These are phyloP conservation scores for Tolypocladium tropicale DNA, from an alignment of 2,329 filamentous ascomycete genomes.

Conservation along the genomic window DNA sequence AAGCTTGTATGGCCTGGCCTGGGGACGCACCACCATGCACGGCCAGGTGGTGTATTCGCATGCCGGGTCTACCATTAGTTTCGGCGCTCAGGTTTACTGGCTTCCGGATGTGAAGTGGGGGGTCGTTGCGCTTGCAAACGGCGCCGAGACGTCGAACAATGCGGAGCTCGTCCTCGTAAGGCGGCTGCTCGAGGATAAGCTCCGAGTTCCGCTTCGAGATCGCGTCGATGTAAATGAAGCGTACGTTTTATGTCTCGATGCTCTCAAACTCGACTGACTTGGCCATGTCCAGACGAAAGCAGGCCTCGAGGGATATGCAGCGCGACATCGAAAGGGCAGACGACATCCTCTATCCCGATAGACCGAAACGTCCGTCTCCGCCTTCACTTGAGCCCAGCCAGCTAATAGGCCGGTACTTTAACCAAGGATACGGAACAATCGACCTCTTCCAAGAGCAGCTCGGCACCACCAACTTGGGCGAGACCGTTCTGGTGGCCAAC, in stretches of 20 bases:
- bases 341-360: constrained; percentile 25
- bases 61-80: constrained; percentile 15
- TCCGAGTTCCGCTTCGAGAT: constrained; percentile 11
- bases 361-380: constrained; percentile 22
- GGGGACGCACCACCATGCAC: constrained; percentile 13
- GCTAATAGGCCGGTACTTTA: constrained; percentile 29
- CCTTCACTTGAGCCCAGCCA: constrained; percentile 22
- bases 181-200: constrained; percentile 19
- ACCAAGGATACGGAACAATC: constrained; percentile 27
- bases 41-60: constrained; percentile 19
- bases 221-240: constrained; percentile 9
- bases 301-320: background rate
- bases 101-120: constrained; percentile 5
- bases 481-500: constrained; percentile 13
- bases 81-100: constrained; percentile 19
- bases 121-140: background rate
- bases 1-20: constrained; percentile 18
- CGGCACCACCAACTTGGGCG: background rate
- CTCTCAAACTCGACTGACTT: background rate
- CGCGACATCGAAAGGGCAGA: constrained; percentile 17
- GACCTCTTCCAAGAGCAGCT: constrained; percentile 8
- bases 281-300: background rate
- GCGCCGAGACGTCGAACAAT: constrained; percentile 16
- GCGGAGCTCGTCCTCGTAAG: constrained; percentile 14
- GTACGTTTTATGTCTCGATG: constrained; percentile 1